Conservation (phyloP, 345 rosid genomes). For the Salix purpurea region DNA sequence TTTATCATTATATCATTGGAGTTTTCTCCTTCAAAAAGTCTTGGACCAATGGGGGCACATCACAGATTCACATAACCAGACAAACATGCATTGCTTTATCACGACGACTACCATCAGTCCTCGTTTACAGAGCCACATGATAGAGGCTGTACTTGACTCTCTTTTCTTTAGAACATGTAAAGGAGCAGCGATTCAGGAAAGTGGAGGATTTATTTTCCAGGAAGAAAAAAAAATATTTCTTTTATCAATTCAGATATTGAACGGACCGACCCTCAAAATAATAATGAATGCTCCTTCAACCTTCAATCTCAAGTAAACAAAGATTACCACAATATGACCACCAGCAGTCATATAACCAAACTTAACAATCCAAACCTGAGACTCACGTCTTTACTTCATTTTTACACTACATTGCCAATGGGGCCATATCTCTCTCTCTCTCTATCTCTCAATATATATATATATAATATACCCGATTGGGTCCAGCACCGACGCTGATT, state of each 20-base stretch:
- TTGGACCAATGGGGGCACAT: constrained; percentile 6
- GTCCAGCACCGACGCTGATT: constrained; percentile 23
- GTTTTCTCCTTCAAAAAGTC: neutral
- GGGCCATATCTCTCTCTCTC: neutral
- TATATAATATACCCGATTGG: constrained; percentile 21
- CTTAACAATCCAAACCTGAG: constrained; percentile 37
- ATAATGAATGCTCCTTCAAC: constrained; percentile 32
- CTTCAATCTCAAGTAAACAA: constrained; percentile 39
- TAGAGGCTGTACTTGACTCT: neutral
- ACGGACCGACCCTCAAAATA: constrained; percentile 14
- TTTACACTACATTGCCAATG: constrained; percentile 35
- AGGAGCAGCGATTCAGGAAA: constrained; percentile 13
- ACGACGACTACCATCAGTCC: no score
- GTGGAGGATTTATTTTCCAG: neutral
- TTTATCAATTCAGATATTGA: constrained; percentile 21
- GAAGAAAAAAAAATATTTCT: constrained; percentile 13
- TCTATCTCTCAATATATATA: constrained; percentile 9
- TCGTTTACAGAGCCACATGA: neutral
- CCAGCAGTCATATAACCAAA: constrained; percentile 26
- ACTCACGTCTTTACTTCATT: constrained; percentile 32
- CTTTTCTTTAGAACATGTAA: neutral
- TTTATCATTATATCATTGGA: neutral
- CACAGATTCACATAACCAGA: neutral
- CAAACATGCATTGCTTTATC: neutral
- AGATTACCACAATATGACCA: constrained; percentile 34